phyloP scores from a whole-genome alignment of 1,139 yeast genomes.

The Nakaseomyces glabratus region DNA sequence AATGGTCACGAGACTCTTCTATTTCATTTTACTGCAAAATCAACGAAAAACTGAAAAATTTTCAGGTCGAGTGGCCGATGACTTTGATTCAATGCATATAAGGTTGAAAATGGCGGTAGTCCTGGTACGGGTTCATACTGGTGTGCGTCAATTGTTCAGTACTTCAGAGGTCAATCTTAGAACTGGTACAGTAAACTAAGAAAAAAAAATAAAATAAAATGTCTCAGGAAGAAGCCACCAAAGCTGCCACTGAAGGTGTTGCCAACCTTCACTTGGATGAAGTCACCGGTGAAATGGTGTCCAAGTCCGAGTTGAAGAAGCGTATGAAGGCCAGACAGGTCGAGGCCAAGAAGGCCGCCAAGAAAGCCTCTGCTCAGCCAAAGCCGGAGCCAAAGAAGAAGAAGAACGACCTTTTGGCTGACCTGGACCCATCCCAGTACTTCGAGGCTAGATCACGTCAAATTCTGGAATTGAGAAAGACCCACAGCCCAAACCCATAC shows the following conservation, averaged over 20 bases:
- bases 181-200: background rate
- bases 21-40: no score
- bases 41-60: no score
- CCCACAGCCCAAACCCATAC: constrained; percentile 74
- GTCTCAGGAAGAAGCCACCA: constrained; percentile 38
- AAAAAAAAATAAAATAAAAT: constrained; percentile 15
- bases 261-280: constrained; percentile 84
- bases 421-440: constrained; percentile 89
- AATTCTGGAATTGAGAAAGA: constrained; percentile 67
- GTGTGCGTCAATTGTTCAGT: no score
- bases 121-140: no score
- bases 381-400: constrained; percentile 46
- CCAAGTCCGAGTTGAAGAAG: constrained; percentile 92
- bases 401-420: constrained; percentile 58
- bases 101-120: no score
- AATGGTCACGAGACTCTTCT: no score
- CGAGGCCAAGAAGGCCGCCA: constrained; percentile 82
- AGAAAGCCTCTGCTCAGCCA: constrained; percentile 35
- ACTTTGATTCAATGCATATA: no score
- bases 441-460: constrained; percentile 89
- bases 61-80: no score
- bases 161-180: no score
- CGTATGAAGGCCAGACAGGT: constrained; percentile 83
- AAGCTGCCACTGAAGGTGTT: constrained; percentile 64
- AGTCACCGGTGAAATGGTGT: constrained; percentile 91